Conservation (phyloP, 2,329 filamentous ascomycete species). For the Penicillium sp. region DNA sequence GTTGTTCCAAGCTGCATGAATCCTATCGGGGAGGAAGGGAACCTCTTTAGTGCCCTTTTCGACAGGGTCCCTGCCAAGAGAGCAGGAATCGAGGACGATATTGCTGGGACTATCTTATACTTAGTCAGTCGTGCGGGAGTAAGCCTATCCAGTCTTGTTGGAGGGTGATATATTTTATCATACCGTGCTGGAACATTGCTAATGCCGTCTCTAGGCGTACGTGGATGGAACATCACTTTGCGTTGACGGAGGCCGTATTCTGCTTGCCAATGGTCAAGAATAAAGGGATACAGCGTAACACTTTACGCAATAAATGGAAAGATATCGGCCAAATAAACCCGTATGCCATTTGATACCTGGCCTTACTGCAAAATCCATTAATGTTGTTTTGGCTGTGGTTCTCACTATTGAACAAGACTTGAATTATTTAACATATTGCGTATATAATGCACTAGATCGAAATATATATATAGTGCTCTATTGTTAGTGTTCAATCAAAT, state of each 20-base stretch:
- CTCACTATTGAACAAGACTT: too few species aligned
- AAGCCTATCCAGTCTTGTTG: slow-evolving; percentile 13
- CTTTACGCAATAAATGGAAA: not conserved
- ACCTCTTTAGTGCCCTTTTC: slow-evolving; percentile 44
- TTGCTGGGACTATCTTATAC: slow-evolving; percentile 46
- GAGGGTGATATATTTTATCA: accelerated
- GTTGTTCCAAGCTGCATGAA: slow-evolving; percentile 49
- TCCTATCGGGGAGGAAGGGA: slow-evolving; percentile 41
- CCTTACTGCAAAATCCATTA: not conserved
- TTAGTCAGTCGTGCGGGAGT: slow-evolving; percentile 44
- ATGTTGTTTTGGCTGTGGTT: not conserved
- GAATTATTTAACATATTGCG: not conserved
- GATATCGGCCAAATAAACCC: not conserved
- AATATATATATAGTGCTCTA: too few species aligned
- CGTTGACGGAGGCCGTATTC: slow-evolving; percentile 42
- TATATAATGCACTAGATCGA: too few species aligned
- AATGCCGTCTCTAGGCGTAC: slow-evolving; percentile 31
- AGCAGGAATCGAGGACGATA: slow-evolving; percentile 42
- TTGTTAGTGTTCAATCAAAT: not conserved
- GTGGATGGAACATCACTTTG: slow-evolving; percentile 42
- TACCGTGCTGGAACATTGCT: not conserved
- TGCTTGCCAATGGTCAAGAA: slow-evolving; percentile 43
- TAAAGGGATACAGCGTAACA: not conserved
- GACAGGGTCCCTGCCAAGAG: slow-evolving; percentile 42
- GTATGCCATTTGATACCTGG: not conserved